Conservation (phyloP, 192 early-diverging fungal species). For the Backusella sp. region DNA sequence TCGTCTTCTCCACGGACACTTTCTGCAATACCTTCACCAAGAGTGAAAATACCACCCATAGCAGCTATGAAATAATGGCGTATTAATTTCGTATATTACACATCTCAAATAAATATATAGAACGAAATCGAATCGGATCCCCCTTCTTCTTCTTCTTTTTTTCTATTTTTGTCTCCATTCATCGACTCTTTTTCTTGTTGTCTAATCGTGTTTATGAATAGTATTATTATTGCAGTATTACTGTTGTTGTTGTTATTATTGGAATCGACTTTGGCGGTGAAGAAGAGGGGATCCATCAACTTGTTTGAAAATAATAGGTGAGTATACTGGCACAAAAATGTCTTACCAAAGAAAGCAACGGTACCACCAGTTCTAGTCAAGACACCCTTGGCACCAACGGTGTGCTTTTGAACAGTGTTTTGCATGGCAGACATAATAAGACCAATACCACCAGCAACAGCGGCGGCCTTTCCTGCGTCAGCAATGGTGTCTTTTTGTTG, state of each 20-base stretch:
- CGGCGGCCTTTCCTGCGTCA: slow-evolving; percentile 46
- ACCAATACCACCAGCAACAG: slow-evolving; percentile 60
- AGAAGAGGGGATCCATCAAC: background rate
- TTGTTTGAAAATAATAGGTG: background rate
- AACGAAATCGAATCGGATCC: background rate
- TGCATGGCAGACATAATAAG: slow-evolving; percentile 68
- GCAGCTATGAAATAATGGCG: slow-evolving; percentile 51
- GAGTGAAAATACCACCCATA: slow-evolving; percentile 78
- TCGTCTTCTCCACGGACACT: slow-evolving; percentile 68
- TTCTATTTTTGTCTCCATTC: background rate
- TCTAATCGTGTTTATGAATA: background rate
- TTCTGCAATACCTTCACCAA: slow-evolving; percentile 54
- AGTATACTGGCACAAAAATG: background rate
- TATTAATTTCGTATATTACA: background rate
- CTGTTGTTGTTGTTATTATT: background rate
- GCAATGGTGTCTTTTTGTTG: slow-evolving; percentile 41
- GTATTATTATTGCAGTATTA: background rate
- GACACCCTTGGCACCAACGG: slow-evolving; percentile 50
- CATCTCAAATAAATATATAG: background rate
- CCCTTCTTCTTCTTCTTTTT: background rate
- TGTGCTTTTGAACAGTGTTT: slow-evolving; percentile 57
- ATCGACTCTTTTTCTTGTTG: background rate
- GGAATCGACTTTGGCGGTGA: background rate
- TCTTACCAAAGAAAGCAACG: slow-evolving; percentile 69
- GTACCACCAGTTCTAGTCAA: slow-evolving; percentile 63